Evolutionary conservation across 73 alveolate species (phyloP).

Genomic region (Paraurostyla sp.): DNA sequence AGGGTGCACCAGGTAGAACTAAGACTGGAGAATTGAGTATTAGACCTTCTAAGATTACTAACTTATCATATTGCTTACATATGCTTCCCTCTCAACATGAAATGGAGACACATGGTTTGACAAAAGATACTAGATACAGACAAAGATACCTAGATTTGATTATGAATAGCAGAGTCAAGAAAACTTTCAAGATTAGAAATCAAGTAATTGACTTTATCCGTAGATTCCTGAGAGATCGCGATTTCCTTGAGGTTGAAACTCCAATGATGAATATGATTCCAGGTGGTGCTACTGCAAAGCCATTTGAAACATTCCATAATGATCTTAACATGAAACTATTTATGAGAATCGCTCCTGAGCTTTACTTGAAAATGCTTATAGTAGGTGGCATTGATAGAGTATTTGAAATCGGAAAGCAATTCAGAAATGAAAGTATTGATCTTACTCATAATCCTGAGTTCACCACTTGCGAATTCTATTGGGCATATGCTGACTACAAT

Average conservation of each 20-base stretch:
- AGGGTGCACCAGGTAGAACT: conserved; percentile 96
- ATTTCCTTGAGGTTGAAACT: conserved; percentile 99
- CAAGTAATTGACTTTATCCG: conserved; percentile 94
- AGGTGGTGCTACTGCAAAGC: conserved; percentile 99
- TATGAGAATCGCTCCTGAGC: conserved; percentile 99
- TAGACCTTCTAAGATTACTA: conserved; percentile 80
- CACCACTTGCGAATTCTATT: conserved; percentile 99
- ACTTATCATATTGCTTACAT: conserved; percentile 93
- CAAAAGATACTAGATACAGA: conserved; percentile 97
- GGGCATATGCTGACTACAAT: conserved; percentile 99
- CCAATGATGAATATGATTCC: conserved; percentile 99
- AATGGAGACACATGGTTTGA: conserved; percentile 92
- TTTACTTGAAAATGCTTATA: conserved; percentile 98
- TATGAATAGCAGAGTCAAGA: conserved; percentile 89
- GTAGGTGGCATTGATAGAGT: conserved; percentile 99
- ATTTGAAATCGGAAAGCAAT: conserved; percentile 99
- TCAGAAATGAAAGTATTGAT: conserved; percentile 99
- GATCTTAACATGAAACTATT: conserved; percentile 96
- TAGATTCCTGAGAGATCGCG: conserved; percentile 91
- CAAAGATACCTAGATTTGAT: conserved; percentile 98
- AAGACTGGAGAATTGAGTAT: conserved; percentile 95
- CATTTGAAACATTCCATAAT: conserved; percentile 99
- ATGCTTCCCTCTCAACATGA: conserved; percentile 86
- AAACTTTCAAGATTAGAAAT: conserved; percentile 93
- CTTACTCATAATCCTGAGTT: conserved; percentile 99